Evolutionary conservation across 192 early-diverging fungal species (phyloP).

Genomic region (Linnemannia exigua): DNA sequence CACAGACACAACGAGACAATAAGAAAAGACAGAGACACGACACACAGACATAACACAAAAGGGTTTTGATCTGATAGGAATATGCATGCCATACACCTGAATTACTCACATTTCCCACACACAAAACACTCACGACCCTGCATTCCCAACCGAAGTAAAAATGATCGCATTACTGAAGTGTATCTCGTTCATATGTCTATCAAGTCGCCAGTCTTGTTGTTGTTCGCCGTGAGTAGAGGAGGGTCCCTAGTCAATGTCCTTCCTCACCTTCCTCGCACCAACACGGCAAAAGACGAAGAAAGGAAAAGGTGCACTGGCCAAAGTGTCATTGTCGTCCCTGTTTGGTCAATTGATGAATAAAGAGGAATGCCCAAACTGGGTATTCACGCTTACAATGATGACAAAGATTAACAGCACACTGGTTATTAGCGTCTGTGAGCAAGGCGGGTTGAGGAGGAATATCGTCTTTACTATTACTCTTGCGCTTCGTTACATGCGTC

Average conservation of each 20-base stretch:
- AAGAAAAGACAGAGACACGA: background rate
- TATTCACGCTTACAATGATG: background rate
- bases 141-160: background rate
- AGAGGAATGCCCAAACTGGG: background rate
- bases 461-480: background rate
- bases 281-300: background rate
- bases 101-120: slow-evolving; percentile 1
- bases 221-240: too few relatives aligned
- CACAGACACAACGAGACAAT: background rate
- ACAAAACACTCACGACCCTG: background rate
- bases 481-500: too few relatives aligned
- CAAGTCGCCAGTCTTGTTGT: background rate
- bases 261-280: background rate
- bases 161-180: background rate
- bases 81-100: background rate
- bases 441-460: background rate
- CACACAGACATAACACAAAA: background rate
- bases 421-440: background rate
- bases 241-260: too few relatives aligned
- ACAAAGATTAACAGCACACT: background rate
- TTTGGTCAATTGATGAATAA: slow-evolving; percentile 2
- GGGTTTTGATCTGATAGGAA: background rate
- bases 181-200: background rate
- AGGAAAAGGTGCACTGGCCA: background rate
- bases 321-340: background rate